phyloP scores from a whole-genome alignment of 495 filamentous ascomycete species.

The Tuber magnatum region DNA sequence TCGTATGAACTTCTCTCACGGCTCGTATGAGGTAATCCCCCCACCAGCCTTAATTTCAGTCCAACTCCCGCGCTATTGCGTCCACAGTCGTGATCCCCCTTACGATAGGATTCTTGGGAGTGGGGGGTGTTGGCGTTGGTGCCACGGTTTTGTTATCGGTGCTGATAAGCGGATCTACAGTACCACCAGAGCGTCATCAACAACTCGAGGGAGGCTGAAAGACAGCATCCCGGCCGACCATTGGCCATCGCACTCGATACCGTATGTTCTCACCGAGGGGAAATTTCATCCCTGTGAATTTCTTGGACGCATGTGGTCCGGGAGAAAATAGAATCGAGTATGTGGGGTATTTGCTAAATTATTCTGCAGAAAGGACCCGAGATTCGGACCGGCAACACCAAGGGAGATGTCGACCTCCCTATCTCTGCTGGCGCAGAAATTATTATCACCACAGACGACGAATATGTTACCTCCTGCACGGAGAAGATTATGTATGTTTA shows the following conservation, averaged over 20 bases:
- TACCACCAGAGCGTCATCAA: conserved; percentile 97
- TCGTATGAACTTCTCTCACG: conserved; percentile 99
- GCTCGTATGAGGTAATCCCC: conserved; percentile 67
- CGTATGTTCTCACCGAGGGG: conserved; percentile 43
- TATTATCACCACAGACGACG: conserved; percentile 96
- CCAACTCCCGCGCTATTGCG: conserved; percentile 26
- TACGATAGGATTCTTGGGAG: conserved; percentile 9
- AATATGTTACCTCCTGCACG: conserved; percentile 75
- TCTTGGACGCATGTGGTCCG: not conserved
- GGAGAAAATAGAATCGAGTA: not conserved
- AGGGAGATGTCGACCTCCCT: conserved; percentile 73
- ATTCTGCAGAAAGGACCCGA: conserved; percentile 76
- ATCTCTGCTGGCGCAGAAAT: conserved; percentile 73
- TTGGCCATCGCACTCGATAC: conserved; percentile 96
- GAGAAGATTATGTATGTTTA: conserved; percentile 81
- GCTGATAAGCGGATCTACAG: conserved; percentile 39
- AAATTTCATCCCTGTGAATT: not conserved
- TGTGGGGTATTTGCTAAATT: conserved; percentile 10
- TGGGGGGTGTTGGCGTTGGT: conserved; percentile 19
- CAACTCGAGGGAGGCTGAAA: conserved; percentile 79
- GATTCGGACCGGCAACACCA: conserved; percentile 93
- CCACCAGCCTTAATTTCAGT: not conserved
- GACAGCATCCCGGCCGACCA: conserved; percentile 65
- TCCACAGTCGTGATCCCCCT: not conserved
- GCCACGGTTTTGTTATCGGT: conserved; percentile 19